Percentiles rank a stretch among this genome's conserved stretches.
Evolutionary conservation across 2,329 filamentous ascomycete species (phyloP).

Genomic region (Chaetoscypha palmicola): DNA sequence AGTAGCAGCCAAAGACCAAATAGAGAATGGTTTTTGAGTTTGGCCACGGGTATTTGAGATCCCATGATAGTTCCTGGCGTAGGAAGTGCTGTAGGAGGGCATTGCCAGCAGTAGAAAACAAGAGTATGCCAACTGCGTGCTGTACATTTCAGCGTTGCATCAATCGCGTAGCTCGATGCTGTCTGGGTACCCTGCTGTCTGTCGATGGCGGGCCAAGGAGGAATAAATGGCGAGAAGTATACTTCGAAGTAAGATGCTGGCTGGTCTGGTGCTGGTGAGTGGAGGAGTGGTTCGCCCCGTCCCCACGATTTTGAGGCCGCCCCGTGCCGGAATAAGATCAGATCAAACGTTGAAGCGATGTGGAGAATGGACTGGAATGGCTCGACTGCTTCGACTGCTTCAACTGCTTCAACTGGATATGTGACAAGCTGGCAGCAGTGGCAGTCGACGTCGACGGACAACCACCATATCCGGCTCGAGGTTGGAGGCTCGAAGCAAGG

Average conservation of each 20-base stretch:
- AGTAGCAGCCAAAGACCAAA: neutral
- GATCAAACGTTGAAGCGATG: neutral
- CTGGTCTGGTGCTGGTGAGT: neutral
- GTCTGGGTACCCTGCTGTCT: neutral
- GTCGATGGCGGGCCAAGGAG: too few species aligned
- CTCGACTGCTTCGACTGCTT: too few species aligned
- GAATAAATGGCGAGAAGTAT: too few species aligned
- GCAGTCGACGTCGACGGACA: neutral
- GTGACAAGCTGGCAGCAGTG: too few species aligned
- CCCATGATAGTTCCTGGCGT: neutral
- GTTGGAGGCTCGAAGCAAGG: conserved; percentile 2
- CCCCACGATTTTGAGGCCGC: neutral
- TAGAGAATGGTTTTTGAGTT: neutral
- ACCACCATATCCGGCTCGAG: neutral
- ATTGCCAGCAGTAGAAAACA: too few species aligned
- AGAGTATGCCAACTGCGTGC: neutral
- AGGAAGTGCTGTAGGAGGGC: too few species aligned
- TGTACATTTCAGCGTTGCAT: neutral
- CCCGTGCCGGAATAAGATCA: neutral
- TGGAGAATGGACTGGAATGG: neutral
- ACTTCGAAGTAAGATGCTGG: too few species aligned
- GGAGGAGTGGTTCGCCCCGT: neutral
- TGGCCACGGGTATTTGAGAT: neutral
- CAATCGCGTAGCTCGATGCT: neutral
- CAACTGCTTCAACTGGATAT: too few species aligned